Percentiles rank a stretch among this genome's conserved stretches.
Conservation (phyloP, 2,329 filamentous ascomycete genomes). For the Cryphonectria nitschkei region DNA sequence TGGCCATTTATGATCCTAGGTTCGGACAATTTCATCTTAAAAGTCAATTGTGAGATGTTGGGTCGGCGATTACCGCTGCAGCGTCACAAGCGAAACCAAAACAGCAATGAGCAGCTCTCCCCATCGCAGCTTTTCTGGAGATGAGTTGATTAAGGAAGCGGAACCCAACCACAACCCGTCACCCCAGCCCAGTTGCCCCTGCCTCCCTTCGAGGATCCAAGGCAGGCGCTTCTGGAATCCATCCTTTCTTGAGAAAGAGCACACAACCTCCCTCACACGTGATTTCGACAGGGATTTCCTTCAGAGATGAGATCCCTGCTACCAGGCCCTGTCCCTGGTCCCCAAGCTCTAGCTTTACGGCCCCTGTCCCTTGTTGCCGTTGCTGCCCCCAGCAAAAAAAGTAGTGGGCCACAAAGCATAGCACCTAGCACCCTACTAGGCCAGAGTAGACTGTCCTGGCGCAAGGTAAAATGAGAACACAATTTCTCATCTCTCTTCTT, state of each 20-base stretch:
- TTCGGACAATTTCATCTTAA: slow-evolving; percentile 4
- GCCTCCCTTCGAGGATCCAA: background rate
- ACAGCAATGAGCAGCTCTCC: background rate
- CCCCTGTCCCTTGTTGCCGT: background rate
- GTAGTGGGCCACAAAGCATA: background rate
- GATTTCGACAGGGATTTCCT: background rate
- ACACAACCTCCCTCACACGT: slow-evolving; percentile 4
- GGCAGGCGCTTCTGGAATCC: background rate
- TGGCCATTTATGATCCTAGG: background rate
- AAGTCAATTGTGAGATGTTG: background rate
- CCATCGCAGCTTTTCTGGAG: background rate
- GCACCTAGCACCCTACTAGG: background rate
- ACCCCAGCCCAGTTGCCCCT: background rate
- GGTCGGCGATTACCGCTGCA: slow-evolving; percentile 2
- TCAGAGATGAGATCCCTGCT: background rate
- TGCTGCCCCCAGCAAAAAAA: background rate
- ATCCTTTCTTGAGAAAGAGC: background rate
- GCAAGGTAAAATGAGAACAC: background rate
- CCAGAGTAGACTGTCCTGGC: background rate
- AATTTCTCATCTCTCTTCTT: background rate
- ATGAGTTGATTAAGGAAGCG: background rate
- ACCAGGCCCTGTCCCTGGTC: background rate
- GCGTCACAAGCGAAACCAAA: background rate
- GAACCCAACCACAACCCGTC: background rate
- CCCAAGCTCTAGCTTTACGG: background rate